Base-by-base conservation (phyloP, 441 rosid species). In the Croton laevigatus region DNA sequence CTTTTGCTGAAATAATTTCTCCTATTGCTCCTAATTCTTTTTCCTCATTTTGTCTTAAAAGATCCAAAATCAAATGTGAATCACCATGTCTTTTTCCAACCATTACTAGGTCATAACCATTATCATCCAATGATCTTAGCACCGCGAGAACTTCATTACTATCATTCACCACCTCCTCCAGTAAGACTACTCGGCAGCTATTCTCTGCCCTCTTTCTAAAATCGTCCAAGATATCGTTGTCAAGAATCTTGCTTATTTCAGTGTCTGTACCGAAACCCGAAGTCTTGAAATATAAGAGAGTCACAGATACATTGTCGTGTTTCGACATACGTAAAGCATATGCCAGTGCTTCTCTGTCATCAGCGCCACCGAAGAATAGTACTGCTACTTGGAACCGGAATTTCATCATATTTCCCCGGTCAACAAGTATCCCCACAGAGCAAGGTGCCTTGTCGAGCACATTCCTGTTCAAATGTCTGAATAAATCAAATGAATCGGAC, bases 391-490 rank as follows among this genome's bases (percentile, higher is more conserved):
- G 32, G 1, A 27, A 27, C 32, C 32, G 32, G 44, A 55, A 22
- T 27, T 66, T 62, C 10, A n/a, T 62, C 14, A 61, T 27, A 22
- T 62, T 66, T n/a, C 97, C 90, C 7, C 95, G 89, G 72, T 91
- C 97, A 17, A 91, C 82, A 8, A 93, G 75, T 58, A 93, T 85
- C 23, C 94, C 98, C 5, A 91, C 93, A 8, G 97, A 91, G 68
- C 96, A 91, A 0, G 91, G 91, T 2, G 97, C 93, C 12, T 79
- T 77, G 32, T 82, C 79, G 8, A 93, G 84, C 20, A 93, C 93
- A 70, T 76, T 80, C 73, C 60, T 75, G 69, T 91, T 93, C 20
- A 90, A 77, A 82, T 81, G 82, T 27, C 85, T 77, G 64, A 82
- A 85, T 22, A 81, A 86, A 5, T 83, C 79, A 8, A 84, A 73